These are phyloP conservation scores for Cryptococcus sp. DNA, from an alignment of 1,284 basidiomycete genomes.

Conservation along the genomic window DNA sequence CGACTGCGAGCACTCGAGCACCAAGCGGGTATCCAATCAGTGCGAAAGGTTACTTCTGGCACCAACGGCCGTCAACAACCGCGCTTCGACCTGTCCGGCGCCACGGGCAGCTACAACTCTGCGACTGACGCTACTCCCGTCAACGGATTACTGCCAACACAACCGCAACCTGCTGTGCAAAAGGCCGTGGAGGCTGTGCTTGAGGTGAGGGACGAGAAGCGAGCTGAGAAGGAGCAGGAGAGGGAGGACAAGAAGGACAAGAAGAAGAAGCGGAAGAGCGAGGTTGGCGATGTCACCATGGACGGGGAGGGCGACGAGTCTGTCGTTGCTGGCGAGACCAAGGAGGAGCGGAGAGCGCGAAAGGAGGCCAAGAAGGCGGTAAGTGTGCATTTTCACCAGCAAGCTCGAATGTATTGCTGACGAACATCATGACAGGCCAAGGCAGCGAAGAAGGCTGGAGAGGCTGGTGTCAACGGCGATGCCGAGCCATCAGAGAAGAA, in stretches of 20 bases:
- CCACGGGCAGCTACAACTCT: constrained; percentile 69
- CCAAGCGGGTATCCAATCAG: constrained; percentile 68
- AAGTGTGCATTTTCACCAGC: constrained; percentile 14
- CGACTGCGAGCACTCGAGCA: constrained; percentile 86
- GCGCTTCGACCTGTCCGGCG: constrained; percentile 75
- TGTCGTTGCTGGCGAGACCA: constrained; percentile 54
- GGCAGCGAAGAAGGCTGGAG: constrained; percentile 37
- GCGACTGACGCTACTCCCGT: constrained; percentile 71
- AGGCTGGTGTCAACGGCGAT: constrained; percentile 8
- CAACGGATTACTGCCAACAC: constrained; percentile 64
- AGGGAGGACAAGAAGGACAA: constrained; percentile 69
- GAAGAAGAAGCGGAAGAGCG: constrained; percentile 62
- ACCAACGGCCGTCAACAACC: constrained; percentile 65
- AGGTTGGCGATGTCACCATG: constrained; percentile 54
- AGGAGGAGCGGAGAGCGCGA: constrained; percentile 62
- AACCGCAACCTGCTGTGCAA: constrained; percentile 72
- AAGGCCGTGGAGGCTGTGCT: constrained; percentile 65
- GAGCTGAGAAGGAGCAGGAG: constrained; percentile 68
- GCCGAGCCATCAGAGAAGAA: constrained; percentile 39
- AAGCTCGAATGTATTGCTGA: not conserved
- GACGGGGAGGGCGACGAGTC: constrained; percentile 54
- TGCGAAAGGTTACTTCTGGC: constrained; percentile 61
- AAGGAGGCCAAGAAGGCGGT: constrained; percentile 59
- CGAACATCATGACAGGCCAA: constrained; percentile 28
- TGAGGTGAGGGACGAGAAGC: constrained; percentile 54